Percentiles rank a stretch among this genome's conserved stretches.
These are phyloP conservation scores for Blastomyces parvus DNA, from an alignment of 2,329 filamentous ascomycete genomes.

Conservation along the genomic window DNA sequence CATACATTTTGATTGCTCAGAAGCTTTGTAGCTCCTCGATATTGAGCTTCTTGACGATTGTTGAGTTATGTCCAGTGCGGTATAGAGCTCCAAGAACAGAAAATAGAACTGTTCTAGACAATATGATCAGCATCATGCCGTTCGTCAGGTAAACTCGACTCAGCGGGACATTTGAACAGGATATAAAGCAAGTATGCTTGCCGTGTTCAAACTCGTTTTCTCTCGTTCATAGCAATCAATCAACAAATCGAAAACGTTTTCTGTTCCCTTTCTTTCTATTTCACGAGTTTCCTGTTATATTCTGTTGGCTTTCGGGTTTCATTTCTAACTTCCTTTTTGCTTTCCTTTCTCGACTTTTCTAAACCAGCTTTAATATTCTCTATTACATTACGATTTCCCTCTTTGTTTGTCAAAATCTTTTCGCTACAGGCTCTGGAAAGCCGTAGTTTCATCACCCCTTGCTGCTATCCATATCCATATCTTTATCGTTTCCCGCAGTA, in stretches of 20 bases:
- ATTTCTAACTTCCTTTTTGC: background rate
- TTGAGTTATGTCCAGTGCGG: background rate
- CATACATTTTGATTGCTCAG: slow-evolving; percentile 2
- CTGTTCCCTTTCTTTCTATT: slow-evolving; percentile 11
- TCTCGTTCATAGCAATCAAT: slow-evolving; percentile 11
- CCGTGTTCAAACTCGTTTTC: slow-evolving; percentile 1
- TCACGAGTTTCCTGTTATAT: slow-evolving; percentile 9
- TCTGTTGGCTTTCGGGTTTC: slow-evolving; percentile 8
- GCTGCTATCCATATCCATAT: background rate
- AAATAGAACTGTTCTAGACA: background rate
- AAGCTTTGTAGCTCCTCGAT: background rate
- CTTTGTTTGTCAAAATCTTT: background rate
- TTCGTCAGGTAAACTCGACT: background rate
- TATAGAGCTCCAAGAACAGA: slow-evolving; percentile 5
- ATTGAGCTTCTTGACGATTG: background rate
- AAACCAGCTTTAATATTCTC: background rate
- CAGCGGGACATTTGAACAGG: background rate
- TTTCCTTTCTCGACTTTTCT: background rate
- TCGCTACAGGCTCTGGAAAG: slow-evolving; percentile 5
- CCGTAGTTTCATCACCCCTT: background rate
- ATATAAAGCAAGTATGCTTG: background rate
- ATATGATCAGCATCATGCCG: background rate
- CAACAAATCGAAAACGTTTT: slow-evolving; percentile 5
- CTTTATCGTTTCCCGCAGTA: background rate
- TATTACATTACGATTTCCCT: background rate